Base-by-base conservation (phyloP, 352 stramenopile species). In the Detonula confervacea region DNA sequence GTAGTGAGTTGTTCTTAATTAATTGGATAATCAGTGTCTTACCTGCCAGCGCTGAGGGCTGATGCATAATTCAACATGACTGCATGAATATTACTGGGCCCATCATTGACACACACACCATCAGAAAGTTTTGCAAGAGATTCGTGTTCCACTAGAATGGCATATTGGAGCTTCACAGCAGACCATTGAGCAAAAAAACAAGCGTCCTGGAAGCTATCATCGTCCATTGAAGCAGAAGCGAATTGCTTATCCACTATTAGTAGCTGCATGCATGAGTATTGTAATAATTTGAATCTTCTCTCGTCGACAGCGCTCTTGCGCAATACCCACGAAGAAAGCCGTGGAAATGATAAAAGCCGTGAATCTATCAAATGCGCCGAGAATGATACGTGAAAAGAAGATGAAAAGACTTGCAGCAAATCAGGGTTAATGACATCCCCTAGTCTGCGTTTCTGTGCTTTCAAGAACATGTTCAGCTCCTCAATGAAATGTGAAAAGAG, bases 101-200 rank as follows among this genome's bases (percentile, higher is more conserved):
- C 16, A 39, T 65, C 52, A 46, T 68, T 24, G 14, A 27, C 27
- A 54, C 29, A 22, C 20, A 54, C 6, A 20, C 18, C 52, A 52
- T 42, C 37, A 64, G 39, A 47, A 33, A 37, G 46, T 33, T 44
- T 56, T 29, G 12, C 52, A 22, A 73, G 52, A 18, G 52, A 59
- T 22, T 63, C 30, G 18, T 81, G 59, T 37, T 81, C 73, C n/a
- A 55, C 55, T 16, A 81, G 9, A 47, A 81, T 71, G 57, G 73
- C 46, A 51, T 63, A 29, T 14, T 67, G 37, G 14, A 81, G 39
- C 57, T 72, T 64, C 55, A 81, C 51, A 11, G 73, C 73, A 47
- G 73, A 64, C 65, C 65, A 72, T 66, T 76, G 73, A 37, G 49
- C 73, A 57, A 64, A 81, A 30, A 73, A 66, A 20, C 29, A 66